phyloP scores from a whole-genome alignment of 1,284 basidiomycete genomes.

The Puccinia horiana region DNA sequence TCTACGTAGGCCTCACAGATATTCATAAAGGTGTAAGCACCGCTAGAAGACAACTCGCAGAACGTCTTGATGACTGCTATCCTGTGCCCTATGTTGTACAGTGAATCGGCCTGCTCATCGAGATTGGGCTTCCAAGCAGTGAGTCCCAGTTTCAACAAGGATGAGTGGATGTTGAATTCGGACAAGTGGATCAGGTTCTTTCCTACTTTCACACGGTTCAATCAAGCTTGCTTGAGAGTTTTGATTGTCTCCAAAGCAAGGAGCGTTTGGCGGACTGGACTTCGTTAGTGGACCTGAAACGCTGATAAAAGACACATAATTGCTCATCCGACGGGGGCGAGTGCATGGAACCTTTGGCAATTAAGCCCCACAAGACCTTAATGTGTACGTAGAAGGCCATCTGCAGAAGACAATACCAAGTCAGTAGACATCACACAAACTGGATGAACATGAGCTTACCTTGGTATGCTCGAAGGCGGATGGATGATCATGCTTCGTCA shows the following conservation, averaged over 20 bases:
- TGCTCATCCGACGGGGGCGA: neutral
- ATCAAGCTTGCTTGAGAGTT: neutral
- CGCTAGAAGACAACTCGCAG: neutral
- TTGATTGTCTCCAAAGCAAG: neutral
- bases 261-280: neutral
- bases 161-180: neutral
- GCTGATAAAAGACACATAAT: slow-evolving; percentile 19
- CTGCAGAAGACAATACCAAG: neutral
- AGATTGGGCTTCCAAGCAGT: slow-evolving; percentile 11
- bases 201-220: neutral
- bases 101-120: slow-evolving; percentile 1
- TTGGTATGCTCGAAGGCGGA: slow-evolving; percentile 14
- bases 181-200: neutral
- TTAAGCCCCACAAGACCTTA: slow-evolving; percentile 29
- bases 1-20: neutral
- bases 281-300: neutral
- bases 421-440: neutral
- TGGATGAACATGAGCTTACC: neutral
- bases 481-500: slow-evolving; percentile 11
- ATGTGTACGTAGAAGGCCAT: slow-evolving; percentile 27
- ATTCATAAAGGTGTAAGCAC: slow-evolving; percentile 16
- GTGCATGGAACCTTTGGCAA: neutral
- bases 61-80: neutral
- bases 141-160: slow-evolving; percentile 14
- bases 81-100: slow-evolving; percentile 13